These are phyloP conservation scores for Abelmoschus esculentus DNA, from an alignment of 345 rosid genomes.

Conservation along the genomic window DNA sequence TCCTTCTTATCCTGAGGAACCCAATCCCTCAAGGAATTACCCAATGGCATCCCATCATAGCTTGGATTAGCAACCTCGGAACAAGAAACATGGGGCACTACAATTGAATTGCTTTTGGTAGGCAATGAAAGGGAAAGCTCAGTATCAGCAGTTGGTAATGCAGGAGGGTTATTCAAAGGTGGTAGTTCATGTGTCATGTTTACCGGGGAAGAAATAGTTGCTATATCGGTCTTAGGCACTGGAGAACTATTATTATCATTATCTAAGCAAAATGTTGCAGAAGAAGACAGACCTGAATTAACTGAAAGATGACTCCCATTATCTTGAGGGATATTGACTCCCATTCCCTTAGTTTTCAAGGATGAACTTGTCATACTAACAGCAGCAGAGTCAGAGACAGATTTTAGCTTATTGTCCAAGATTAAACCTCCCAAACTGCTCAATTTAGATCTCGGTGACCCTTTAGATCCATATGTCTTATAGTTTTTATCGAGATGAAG, in stretches of 20 bases:
- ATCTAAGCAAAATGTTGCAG: conserved; percentile 28
- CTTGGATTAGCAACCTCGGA: conserved; percentile 24
- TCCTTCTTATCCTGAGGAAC: conserved; percentile 47
- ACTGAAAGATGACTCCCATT: conserved; percentile 25
- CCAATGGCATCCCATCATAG: conserved; percentile 37
- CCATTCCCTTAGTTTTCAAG: conserved; percentile 37
- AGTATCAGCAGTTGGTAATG: conserved; percentile 37
- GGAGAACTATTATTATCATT: conserved; percentile 21
- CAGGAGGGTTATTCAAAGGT: conserved; percentile 21
- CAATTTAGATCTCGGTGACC: conserved; percentile 48
- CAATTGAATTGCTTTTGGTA: conserved; percentile 31
- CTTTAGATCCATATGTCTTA: conserved; percentile 51
- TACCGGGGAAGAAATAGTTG: conserved; percentile 18
- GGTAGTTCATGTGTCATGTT: conserved; percentile 20
- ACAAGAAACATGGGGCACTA: conserved; percentile 28
- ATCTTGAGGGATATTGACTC: conserved; percentile 35
- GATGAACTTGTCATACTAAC: conserved; percentile 41
- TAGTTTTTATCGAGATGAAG: conserved; percentile 54
- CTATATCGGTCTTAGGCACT: conserved; percentile 21
- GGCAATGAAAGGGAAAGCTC: conserved; percentile 59
- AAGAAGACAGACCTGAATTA: conserved; percentile 20
- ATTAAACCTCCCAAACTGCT: conserved; percentile 46
- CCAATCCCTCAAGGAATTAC: conserved; percentile 39
- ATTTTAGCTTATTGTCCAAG: conserved; percentile 50
- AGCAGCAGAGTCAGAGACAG: conserved; percentile 42